Evolutionary conservation across 495 filamentous ascomycete genomes (phyloP).

Genomic region (Penicillium egyptiacum): DNA sequence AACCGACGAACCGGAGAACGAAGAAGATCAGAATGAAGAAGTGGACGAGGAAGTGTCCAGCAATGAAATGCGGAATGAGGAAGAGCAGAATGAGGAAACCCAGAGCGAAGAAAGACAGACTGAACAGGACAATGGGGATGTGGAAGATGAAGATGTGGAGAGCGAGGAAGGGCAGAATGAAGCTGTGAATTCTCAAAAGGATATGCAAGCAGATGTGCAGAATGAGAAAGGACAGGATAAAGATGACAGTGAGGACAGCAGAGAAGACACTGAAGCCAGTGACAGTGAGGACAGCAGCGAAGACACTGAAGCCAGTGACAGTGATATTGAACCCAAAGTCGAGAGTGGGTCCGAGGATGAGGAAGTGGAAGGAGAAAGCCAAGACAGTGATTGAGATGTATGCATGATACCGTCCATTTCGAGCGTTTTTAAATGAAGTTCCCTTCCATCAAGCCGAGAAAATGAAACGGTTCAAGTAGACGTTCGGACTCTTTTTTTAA

Average conservation of each 20-base stretch:
- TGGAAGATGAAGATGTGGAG: background rate
- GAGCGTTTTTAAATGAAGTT: background rate
- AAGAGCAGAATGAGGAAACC: background rate
- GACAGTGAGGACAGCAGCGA: background rate
- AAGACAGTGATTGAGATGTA: background rate
- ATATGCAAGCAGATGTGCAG: background rate
- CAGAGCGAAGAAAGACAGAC: background rate
- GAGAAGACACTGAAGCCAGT: background rate
- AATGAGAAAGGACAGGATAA: background rate
- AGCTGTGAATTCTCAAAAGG: background rate
- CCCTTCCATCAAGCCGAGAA: background rate
- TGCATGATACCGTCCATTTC: background rate
- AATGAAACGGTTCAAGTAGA: background rate
- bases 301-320: background rate
- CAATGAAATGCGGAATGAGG: background rate
- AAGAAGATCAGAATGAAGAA: background rate
- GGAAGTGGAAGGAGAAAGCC: background rate
- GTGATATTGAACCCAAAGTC: background rate
- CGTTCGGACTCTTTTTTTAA: background rate
- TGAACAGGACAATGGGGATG: background rate
- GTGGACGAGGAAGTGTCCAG: background rate
- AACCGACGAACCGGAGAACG: background rate
- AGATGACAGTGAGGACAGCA: background rate
- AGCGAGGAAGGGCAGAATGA: background rate
- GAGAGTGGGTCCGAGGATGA: conserved; percentile 1